phyloP scores from a whole-genome alignment of 208 protist species.

The Leishmania guyanensis region DNA sequence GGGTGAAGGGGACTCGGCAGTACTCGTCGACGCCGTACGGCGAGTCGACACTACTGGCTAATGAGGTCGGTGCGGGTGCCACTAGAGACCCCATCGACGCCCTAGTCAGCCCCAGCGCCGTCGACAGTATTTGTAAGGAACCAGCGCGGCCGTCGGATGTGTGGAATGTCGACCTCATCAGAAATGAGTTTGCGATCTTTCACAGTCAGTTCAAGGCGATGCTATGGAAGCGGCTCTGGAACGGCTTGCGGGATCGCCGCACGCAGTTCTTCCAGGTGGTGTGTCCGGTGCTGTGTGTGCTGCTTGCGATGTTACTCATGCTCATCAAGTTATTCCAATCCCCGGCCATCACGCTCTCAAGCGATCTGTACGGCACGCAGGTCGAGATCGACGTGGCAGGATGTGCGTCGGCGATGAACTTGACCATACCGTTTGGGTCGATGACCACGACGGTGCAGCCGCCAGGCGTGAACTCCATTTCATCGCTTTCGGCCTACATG shows the following conservation, averaged over 20 bases:
- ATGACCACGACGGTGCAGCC: conserved; percentile 13
- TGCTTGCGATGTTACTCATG: conserved; percentile 76
- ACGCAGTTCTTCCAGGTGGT: conserved; percentile 78
- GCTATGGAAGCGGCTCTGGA: conserved; percentile 63
- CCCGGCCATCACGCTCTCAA: conserved; percentile 39
- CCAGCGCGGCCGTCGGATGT: conserved; percentile 24
- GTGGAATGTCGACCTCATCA: conserved; percentile 46
- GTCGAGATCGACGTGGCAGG: conserved; percentile 37
- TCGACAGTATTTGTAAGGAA: background rate
- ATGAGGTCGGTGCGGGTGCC: background rate
- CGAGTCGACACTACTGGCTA: background rate
- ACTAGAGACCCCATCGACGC: background rate
- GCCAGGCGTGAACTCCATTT: conserved; percentile 9
- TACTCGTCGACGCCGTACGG: background rate
- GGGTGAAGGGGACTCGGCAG: conserved; percentile 8
- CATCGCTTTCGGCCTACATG: conserved; percentile 38
- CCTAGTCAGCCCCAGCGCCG: conserved; percentile 8
- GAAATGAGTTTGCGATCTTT: conserved; percentile 12
- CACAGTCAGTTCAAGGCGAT: conserved; percentile 59
- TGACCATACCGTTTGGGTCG: conserved; percentile 29
- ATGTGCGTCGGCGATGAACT: conserved; percentile 28
- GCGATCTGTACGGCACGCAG: conserved; percentile 39
- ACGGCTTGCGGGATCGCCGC: conserved; percentile 60
- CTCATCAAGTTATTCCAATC: conserved; percentile 44
- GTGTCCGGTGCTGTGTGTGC: conserved; percentile 61